Percentiles rank a stretch among this genome's conserved stretches.
Conservation (phyloP, 768 basidiomycete species). For the Suillus discolor region DNA sequence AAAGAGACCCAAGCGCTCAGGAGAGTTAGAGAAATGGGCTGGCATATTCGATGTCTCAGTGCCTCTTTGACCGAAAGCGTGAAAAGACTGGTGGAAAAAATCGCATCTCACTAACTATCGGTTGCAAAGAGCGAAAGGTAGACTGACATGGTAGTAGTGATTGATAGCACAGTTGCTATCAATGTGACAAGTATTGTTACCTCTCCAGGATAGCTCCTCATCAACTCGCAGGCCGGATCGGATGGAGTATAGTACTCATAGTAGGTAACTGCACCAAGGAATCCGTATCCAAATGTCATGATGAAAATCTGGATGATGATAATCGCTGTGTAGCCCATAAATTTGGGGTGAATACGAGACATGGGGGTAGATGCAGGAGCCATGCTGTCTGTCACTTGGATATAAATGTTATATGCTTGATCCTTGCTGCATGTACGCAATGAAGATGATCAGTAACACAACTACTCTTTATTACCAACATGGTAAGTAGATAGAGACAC, state of each 20-base stretch:
- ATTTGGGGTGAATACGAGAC: not conserved
- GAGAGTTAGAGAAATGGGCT: conserved; percentile 9
- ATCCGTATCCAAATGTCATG: conserved; percentile 9
- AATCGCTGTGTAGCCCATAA: not conserved
- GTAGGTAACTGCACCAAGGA: conserved; percentile 8
- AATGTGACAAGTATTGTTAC: conserved; percentile 2
- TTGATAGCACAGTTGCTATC: conserved; percentile 7
- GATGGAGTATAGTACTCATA: not conserved
- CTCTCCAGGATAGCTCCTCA: conserved; percentile 6
- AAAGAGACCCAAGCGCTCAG: conserved; percentile 10
- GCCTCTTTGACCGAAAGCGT: conserved; percentile 13
- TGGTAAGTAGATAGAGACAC: not conserved
- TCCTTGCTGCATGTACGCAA: not conserved
- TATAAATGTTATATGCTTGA: not conserved
- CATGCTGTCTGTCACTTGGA: not conserved
- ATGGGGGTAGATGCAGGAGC: not conserved
- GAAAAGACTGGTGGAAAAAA: conserved; percentile 4
- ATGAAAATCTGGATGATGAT: not conserved
- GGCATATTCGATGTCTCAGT: conserved; percentile 11
- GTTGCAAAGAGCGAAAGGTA: not conserved
- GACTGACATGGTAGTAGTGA: not conserved
- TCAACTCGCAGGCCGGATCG: not conserved
- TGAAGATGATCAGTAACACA: not conserved
- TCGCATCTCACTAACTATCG: not conserved
- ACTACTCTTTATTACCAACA: not conserved